phyloP scores from a whole-genome alignment of 208 protist genomes.

The Trypanosoma caninum region DNA sequence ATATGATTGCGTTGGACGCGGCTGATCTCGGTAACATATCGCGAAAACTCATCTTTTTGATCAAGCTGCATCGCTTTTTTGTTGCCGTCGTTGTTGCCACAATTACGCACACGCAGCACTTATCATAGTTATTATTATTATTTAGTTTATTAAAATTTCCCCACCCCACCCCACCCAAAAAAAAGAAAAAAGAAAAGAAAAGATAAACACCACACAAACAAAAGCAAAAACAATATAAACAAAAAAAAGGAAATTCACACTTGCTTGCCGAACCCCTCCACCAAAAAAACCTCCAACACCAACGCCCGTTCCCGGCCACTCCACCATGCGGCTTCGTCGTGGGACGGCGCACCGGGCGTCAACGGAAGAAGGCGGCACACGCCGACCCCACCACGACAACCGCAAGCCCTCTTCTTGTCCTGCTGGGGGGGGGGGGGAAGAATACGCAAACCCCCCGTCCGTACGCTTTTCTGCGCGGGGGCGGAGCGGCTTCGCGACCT shows the following conservation, averaged over 20 bases:
- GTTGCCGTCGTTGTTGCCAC: no score
- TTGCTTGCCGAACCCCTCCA: no score
- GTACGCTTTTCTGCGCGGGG: no score
- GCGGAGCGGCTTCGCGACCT: no score
- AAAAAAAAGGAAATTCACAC: background rate
- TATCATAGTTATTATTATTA: background rate
- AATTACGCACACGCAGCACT: background rate
- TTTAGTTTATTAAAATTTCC: background rate
- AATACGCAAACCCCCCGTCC: no score
- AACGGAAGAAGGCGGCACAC: no score
- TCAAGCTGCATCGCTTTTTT: slow-evolving; percentile 39
- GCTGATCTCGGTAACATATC: slow-evolving; percentile 79
- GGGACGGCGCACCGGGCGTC: no score
- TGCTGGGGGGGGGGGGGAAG: no score
- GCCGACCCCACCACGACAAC: no score
- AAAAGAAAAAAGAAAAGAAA: slow-evolving; percentile 16
- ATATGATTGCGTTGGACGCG: slow-evolving; percentile 66
- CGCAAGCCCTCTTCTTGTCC: no score
- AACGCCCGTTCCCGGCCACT: background rate
- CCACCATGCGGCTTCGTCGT: no score
- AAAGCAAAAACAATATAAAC: background rate
- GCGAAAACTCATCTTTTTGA: slow-evolving; percentile 47
- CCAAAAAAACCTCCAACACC: background rate
- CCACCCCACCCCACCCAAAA: background rate
- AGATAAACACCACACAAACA: background rate